These are phyloP conservation scores for Trichophyton benhamiae DNA, from an alignment of 2,329 filamentous ascomycete species.

Conservation along the genomic window DNA sequence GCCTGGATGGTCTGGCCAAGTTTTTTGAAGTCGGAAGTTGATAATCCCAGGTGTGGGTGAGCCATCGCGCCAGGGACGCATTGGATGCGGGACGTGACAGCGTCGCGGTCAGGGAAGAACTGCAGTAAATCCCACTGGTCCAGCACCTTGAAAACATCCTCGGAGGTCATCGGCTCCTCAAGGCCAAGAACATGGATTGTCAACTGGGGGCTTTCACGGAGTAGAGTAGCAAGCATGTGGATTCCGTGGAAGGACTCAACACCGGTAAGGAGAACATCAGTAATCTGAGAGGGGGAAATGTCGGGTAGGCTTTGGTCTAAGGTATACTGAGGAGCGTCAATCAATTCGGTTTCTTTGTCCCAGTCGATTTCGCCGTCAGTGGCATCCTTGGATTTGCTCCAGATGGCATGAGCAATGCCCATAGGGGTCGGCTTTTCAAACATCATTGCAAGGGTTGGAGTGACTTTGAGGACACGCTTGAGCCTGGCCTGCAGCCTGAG, in stretches of 20 bases:
- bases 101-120: slow-evolving; percentile 1
- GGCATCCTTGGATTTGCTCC: not conserved
- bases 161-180: not conserved
- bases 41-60: slow-evolving; percentile 3
- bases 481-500: slow-evolving; percentile 7
- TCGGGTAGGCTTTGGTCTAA: not conserved
- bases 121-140: slow-evolving; percentile 3
- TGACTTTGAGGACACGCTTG: slow-evolving; percentile 6
- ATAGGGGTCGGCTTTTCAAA: slow-evolving; percentile 8
- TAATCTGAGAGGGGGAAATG: not conserved
- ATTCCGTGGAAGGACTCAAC: slow-evolving; percentile 8
- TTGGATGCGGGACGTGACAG: not conserved
- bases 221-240: slow-evolving; percentile 6
- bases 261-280: slow-evolving; percentile 8
- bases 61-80: slow-evolving; percentile 6
- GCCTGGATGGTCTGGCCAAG: slow-evolving; percentile 7
- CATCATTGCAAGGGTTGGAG: slow-evolving; percentile 6
- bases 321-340: not conserved
- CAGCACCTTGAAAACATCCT: not conserved
- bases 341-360: slow-evolving; percentile 5
- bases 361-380: slow-evolving; percentile 7
- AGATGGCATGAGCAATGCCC: slow-evolving; percentile 7
- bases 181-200: slow-evolving; percentile 5
- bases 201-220: not conserved
- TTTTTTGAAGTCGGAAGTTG: not conserved